Percentiles rank a stretch among this genome's conserved stretches.
These are phyloP conservation scores for Hypholoma fasciculare DNA, from an alignment of 768 basidiomycete species.

Conservation along the genomic window DNA sequence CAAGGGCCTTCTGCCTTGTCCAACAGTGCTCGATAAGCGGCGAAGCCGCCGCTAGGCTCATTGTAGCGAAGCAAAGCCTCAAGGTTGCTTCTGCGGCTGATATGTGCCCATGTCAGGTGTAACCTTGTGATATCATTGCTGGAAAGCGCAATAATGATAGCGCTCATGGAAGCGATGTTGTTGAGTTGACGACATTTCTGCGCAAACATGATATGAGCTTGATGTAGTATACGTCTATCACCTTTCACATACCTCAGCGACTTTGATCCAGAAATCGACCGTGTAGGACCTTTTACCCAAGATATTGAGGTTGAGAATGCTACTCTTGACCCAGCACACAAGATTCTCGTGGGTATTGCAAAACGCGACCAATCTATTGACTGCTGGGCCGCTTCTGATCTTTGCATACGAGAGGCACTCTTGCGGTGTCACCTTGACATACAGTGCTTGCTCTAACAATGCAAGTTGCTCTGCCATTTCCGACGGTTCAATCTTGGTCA, in stretches of 20 bases:
- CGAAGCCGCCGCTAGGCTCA: conserved; percentile 59
- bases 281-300: conserved; percentile 56
- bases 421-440: conserved; percentile 64
- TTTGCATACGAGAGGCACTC: conserved; percentile 74
- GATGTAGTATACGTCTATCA: background rate
- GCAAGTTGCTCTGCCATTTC: conserved; percentile 82
- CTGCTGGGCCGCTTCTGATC: conserved; percentile 32
- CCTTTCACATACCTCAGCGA: conserved; percentile 61
- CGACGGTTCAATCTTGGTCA: conserved; percentile 63
- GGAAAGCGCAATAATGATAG: conserved; percentile 63
- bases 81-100: conserved; percentile 48
- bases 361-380: conserved; percentile 52
- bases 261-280: conserved; percentile 75
- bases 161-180: conserved; percentile 70
- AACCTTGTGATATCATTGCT: conserved; percentile 57
- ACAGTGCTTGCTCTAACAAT: conserved; percentile 70
- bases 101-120: conserved; percentile 68
- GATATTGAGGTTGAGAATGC: conserved; percentile 52
- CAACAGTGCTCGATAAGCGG: conserved; percentile 52
- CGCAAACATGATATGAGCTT: background rate
- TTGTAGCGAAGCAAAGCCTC: conserved; percentile 55
- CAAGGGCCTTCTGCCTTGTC: conserved; percentile 54
- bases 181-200: conserved; percentile 66
- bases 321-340: conserved; percentile 65
- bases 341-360: conserved; percentile 63